Base-by-base conservation (phyloP, 2,329 filamentous ascomycete genomes). In the Plenodomus lindquistii region DNA sequence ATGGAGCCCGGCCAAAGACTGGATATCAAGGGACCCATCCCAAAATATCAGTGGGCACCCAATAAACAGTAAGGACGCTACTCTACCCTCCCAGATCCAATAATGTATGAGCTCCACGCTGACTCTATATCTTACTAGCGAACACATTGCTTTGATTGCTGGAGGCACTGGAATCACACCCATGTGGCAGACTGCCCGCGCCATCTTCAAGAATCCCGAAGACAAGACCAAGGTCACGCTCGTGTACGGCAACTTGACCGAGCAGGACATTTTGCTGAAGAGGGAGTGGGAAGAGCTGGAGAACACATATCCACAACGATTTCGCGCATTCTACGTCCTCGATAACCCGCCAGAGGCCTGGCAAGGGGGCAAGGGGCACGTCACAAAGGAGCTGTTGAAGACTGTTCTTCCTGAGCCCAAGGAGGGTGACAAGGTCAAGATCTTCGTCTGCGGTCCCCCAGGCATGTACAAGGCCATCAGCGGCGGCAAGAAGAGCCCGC, bases 211-310 rank as follows among this genome's bases (percentile, higher is more conserved):
- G 76, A 96, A 97, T 83, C 91, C 93, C 52, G 84, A 89, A 37
- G 94, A 99, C 79, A 92, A 94, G 84, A 99, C 94, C 65, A 96
- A 96, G 81, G 91, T 99, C 36, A 97, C 93, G 5, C 85, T 99
- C 24, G 83, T 99, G 31, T 97, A 93, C 69, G 94, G 91, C 61
- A 99, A 97, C 78, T 77, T 97, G 51, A 79, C 78, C 20, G 90
- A 97, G 78, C 84, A 93, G 58, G 94, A 99, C 69, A 96, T 99
- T 54, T 81, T 99, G 42, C 78, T 99, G 65, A 93, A 91, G 81
- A 82, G 84, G 65, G 90, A 99, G 78, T 84, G 93, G 46, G 81
- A 88, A 49, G 79, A 91, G 54, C 83, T 99, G 48, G 94, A 97
- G 81, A 96, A 97, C 81, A 91, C 88, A 41, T 96, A 92, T 79